Evolutionary conservation across 805 yeast species (phyloP).

Genomic region (Barnettozyma sucrosica): DNA sequence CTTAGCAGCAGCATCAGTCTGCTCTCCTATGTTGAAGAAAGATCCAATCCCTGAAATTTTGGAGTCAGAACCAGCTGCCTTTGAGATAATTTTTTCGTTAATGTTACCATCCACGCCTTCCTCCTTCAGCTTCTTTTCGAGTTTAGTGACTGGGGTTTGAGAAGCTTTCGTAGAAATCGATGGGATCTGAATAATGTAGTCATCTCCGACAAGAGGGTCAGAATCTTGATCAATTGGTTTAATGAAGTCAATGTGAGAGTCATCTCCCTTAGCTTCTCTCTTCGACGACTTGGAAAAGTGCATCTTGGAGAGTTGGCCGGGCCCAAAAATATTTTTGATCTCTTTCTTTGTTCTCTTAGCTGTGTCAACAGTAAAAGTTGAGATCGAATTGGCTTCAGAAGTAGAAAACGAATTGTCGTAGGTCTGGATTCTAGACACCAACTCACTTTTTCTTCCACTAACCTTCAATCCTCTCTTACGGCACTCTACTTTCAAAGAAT

Average conservation of each 20-base stretch:
- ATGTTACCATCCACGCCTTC: slow-evolving; percentile 3
- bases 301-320: slow-evolving; percentile 1
- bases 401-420: slow-evolving; percentile 18
- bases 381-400: slow-evolving; percentile 8
- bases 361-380: slow-evolving; percentile 13
- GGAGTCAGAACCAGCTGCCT: slow-evolving; percentile 23
- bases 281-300: slow-evolving; percentile 19
- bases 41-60: slow-evolving; percentile 22
- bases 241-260: slow-evolving; percentile 52
- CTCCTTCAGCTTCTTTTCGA: slow-evolving; percentile 22
- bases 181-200: slow-evolving; percentile 36
- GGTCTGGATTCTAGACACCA: slow-evolving; percentile 34
- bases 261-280: slow-evolving; percentile 44
- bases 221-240: slow-evolving; percentile 30
- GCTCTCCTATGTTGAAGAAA: slow-evolving; percentile 11
- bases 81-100: slow-evolving; percentile 19
- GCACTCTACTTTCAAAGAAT: slow-evolving; percentile 53
- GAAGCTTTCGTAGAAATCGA: slow-evolving; percentile 47
- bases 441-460: slow-evolving; percentile 55
- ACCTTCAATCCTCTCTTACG: slow-evolving; percentile 53
- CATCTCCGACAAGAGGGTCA: slow-evolving; percentile 41
- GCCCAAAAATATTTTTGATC: not conserved
- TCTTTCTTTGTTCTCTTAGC: not conserved
- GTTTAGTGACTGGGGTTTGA: slow-evolving; percentile 28
- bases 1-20: slow-evolving; percentile 12